Percentiles rank a stretch among this genome's conserved stretches.
Evolutionary conservation across 164 flowering plant species (phyloP).

Genomic region (Stephania japonica): DNA sequence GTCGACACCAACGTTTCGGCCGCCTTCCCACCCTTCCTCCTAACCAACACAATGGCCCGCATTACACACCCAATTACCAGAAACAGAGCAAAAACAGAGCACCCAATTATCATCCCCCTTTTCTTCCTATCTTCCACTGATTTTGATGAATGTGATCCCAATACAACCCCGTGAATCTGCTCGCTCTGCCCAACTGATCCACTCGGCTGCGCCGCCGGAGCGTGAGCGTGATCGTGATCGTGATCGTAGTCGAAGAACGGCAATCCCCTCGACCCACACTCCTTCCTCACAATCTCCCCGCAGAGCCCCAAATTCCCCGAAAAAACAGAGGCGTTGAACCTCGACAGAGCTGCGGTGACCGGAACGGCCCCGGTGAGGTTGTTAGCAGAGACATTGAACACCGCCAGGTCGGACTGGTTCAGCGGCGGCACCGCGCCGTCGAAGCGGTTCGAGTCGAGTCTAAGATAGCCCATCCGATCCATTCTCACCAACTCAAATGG

Average conservation of each 20-base stretch:
- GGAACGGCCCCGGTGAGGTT: conserved; percentile 65
- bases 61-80: conserved; percentile 24
- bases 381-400: conserved; percentile 66
- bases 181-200: conserved; percentile 18
- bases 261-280: conserved; percentile 30
- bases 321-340: conserved; percentile 40
- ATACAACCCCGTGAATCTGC: conserved; percentile 28
- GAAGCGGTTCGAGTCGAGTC: conserved; percentile 56
- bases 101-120: conserved; percentile 29
- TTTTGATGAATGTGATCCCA: conserved; percentile 15
- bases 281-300: conserved; percentile 59
- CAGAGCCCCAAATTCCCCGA: conserved; percentile 62
- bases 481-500: conserved; percentile 35
- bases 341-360: conserved; percentile 41
- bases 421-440: conserved; percentile 63
- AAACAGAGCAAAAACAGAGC: conserved; percentile 28
- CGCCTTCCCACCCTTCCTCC: conserved; percentile 22
- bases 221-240: no score
- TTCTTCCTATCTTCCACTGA: conserved; percentile 18
- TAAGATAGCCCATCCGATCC: conserved; percentile 47
- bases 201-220: conserved; percentile 14
- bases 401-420: conserved; percentile 54
- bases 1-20: conserved; percentile 11
- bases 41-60: conserved; percentile 23
- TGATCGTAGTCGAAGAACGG: conserved; percentile 69